Conservation (phyloP, 78 protist species). For the Emiliania huxleyi region DNA sequence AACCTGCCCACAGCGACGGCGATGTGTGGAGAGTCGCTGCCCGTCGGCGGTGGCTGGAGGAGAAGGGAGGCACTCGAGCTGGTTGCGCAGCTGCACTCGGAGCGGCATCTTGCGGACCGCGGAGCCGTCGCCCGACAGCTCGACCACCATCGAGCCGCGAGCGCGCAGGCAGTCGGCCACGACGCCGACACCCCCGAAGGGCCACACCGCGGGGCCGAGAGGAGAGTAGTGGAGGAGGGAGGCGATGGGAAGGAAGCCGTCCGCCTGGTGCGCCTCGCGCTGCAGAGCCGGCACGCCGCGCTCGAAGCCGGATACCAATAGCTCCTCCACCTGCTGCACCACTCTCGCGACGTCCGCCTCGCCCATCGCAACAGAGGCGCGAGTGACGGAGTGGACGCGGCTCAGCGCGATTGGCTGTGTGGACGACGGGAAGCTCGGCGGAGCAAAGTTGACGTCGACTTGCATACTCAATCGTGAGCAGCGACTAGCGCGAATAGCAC, state of each 20-base stretch:
- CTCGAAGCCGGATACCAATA: background rate
- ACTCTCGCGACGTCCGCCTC: background rate
- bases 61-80: background rate
- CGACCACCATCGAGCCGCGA: background rate
- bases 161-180: background rate
- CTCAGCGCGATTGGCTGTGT: background rate
- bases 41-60: background rate
- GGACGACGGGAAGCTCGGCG: too few species aligned
- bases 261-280: background rate
- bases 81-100: background rate
- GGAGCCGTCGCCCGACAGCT: background rate
- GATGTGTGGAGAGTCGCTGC: background rate
- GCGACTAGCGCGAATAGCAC: too few species aligned
- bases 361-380: background rate
- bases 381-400: background rate
- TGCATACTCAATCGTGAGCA: too few species aligned
- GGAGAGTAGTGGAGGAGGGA: slow-evolving; percentile 15
- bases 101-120: background rate
- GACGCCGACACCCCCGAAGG: slow-evolving; percentile 22
- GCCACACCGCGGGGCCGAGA: background rate
- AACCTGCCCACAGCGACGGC: too few species aligned
- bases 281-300: background rate
- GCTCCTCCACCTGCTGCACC: background rate
- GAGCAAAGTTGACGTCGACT: too few species aligned
- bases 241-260: background rate